phyloP scores from a whole-genome alignment of 148 eudicot species.

The Camellia sinensis region DNA sequence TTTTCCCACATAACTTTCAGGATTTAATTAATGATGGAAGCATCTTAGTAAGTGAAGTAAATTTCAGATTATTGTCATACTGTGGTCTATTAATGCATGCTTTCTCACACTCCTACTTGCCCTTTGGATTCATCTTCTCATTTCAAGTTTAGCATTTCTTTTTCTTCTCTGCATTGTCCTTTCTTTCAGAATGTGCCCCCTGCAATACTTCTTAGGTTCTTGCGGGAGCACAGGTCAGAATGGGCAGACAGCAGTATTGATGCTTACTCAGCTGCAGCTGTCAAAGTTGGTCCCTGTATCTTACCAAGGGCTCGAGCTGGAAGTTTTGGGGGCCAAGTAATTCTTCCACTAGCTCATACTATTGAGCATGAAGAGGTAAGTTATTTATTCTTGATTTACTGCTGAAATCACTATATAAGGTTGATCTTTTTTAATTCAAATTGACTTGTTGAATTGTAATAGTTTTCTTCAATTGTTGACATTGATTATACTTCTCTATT shows the following conservation, averaged over 20 bases:
- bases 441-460: background rate
- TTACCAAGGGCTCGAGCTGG: slow-evolving; percentile 72
- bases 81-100: no score
- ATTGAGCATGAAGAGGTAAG: slow-evolving; percentile 93
- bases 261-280: slow-evolving; percentile 86
- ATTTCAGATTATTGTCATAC: no score
- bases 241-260: slow-evolving; percentile 96
- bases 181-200: slow-evolving; percentile 93
- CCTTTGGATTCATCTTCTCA: background rate
- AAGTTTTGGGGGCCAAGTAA: slow-evolving; percentile 79
- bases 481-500: no score
- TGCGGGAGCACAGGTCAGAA: slow-evolving; percentile 95
- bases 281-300: slow-evolving; percentile 82
- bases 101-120: background rate
- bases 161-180: background rate
- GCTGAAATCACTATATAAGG: background rate
- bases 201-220: slow-evolving; percentile 82
- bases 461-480: background rate
- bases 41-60: background rate
- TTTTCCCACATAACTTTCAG: background rate
- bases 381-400: background rate
- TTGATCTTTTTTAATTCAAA: no score
- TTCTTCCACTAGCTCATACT: slow-evolving; percentile 92
- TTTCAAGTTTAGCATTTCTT: background rate
- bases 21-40: background rate